Base-by-base conservation (phyloP, 139 green algal genomes). In the Prasinococcaceae sp. region DNA sequence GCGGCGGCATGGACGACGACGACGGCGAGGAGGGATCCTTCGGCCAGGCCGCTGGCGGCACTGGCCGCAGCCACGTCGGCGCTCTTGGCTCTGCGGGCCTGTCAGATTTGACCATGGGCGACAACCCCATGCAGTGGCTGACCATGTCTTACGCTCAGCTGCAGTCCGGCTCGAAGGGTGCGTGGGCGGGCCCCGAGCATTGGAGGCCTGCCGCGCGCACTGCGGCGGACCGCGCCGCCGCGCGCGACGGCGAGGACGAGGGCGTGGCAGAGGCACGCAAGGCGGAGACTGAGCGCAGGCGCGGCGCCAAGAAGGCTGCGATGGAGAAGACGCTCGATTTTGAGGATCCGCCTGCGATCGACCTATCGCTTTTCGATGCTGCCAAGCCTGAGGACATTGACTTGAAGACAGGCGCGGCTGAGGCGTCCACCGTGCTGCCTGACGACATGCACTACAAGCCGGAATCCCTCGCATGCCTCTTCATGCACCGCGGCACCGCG, bases 371-470 rank as follows among this genome's bases (percentile, higher is more conserved):
- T 3, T 65, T 78, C 28, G 35, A 50, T 2, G 44, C 71, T 0
- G 16, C 17, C 2, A 57, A 68, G 30, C 4, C 20, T 20, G 36
- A 46, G 25, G 35, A 58, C 25, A 46, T 56, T 5, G 24, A 39
- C 37, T 27, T 56, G 26, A 26, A 41, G 4, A 29, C 35, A 3
- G n/a, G 38, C 22, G 29, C 58, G 39, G 36, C 44, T 28, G 35
- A 19, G 8, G 53, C 57, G 3, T 52, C 61, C 46, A 87, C 73
- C 14, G 61, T 90, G 44, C 71, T 92, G 42, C 82, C 82, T 0
- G 54, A 82, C 35, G 77, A 88, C 60, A 43, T 72, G 10, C 76
- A 85, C 53, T 92, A 81, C 52, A 39, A 84, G 53, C 46, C 61
- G 4, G 38, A 28, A 6, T 30, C 50, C 19, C 65, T 84, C 14